Conservation (phyloP, 257 asterid genomes). For the Przewalskia tangutica region DNA sequence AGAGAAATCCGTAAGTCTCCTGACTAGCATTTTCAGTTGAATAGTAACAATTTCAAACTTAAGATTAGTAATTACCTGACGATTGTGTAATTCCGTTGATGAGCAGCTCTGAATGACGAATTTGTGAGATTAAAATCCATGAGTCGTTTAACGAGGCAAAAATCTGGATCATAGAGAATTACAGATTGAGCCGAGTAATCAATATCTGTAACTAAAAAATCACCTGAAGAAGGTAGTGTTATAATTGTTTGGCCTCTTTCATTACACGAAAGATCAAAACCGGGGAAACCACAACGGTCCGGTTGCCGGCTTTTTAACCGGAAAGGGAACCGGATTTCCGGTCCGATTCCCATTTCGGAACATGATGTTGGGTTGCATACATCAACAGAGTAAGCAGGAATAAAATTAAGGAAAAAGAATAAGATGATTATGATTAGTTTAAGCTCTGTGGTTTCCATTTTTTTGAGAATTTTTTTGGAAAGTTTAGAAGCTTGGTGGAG, state of each 20-base stretch:
- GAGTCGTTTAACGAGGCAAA: constrained; percentile 50
- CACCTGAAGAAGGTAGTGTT: constrained; percentile 55
- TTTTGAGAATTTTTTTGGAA: not conserved
- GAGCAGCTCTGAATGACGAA: constrained; percentile 31
- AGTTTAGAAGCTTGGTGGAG: not conserved
- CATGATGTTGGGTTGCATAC: constrained; percentile 30
- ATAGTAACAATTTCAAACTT: not conserved
- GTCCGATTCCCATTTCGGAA: constrained; percentile 17
- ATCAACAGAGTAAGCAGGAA: constrained; percentile 11
- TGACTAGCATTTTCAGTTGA: not conserved
- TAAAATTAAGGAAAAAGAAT: constrained; percentile 2
- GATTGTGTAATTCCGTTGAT: constrained; percentile 22
- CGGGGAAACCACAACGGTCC: constrained; percentile 49
- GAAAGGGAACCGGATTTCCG: constrained; percentile 67
- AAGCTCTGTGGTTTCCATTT: not conserved
- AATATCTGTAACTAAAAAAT: constrained; percentile 48
- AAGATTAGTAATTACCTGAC: constrained; percentile 29
- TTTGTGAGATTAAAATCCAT: constrained; percentile 29
- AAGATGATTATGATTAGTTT: not conserved
- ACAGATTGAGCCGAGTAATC: constrained; percentile 42
- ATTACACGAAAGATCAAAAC: constrained; percentile 67
- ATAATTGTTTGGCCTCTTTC: constrained; percentile 36
- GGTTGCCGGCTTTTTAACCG: constrained; percentile 27
- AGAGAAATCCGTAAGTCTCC: not conserved
- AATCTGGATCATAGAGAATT: constrained; percentile 42